Percentiles rank a stretch among this genome's conserved stretches.
phyloP scores from a whole-genome alignment of 805 yeast genomes.

The Ogataea ramenticola region DNA sequence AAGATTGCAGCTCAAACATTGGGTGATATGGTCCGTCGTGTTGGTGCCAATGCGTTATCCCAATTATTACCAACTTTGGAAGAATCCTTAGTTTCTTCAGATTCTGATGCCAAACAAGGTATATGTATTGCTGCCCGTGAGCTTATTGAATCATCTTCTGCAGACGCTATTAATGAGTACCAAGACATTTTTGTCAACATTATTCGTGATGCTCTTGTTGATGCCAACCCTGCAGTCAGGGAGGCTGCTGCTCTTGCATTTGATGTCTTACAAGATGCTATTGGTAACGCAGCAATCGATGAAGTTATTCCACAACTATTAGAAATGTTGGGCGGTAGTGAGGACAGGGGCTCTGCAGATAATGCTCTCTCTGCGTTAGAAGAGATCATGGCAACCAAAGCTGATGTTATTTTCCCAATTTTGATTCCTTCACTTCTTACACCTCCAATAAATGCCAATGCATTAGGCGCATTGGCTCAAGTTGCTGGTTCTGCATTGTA shows the following conservation, averaged over 20 bases:
- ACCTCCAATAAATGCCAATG: slow-evolving; percentile 85
- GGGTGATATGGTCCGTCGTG: slow-evolving; percentile 92
- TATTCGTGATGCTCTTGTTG: slow-evolving; percentile 73
- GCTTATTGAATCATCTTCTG: slow-evolving; percentile 66
- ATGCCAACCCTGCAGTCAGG: slow-evolving; percentile 65
- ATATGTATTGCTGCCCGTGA: slow-evolving; percentile 90
- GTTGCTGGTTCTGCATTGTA: slow-evolving; percentile 84
- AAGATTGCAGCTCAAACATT: slow-evolving; percentile 87
- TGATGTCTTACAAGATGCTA: slow-evolving; percentile 73
- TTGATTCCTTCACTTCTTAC: slow-evolving; percentile 77
- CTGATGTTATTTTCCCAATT: slow-evolving; percentile 90
- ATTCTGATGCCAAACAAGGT: slow-evolving; percentile 89
- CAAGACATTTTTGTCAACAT: slow-evolving; percentile 66
- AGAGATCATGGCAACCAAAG: slow-evolving; percentile 85
- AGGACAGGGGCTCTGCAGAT: slow-evolving; percentile 46
- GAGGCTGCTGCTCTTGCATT: slow-evolving; percentile 89
- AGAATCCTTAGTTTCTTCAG: slow-evolving; percentile 49
- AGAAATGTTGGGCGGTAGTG: slow-evolving; percentile 45
- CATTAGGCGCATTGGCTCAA: slow-evolving; percentile 78
- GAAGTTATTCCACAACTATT: slow-evolving; percentile 81
- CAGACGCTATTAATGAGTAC: slow-evolving; percentile 53
- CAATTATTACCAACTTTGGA: slow-evolving; percentile 82
- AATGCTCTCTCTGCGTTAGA: slow-evolving; percentile 81
- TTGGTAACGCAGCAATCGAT: slow-evolving; percentile 84
- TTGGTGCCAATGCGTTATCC: slow-evolving; percentile 79